phyloP scores from a whole-genome alignment of 805 yeast genomes.

The Kluyveromyces aestuarii region DNA sequence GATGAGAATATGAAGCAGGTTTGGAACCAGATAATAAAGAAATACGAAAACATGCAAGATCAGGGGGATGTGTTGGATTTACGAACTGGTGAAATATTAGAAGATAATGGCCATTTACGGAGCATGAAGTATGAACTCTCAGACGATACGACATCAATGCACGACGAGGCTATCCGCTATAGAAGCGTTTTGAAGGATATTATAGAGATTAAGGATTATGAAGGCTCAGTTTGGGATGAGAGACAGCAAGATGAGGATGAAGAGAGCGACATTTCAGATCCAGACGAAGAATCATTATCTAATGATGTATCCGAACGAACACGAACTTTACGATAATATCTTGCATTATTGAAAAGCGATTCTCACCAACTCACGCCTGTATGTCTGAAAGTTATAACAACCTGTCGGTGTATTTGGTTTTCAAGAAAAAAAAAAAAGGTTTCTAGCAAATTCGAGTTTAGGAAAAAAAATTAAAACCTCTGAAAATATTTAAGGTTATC shows the following conservation, averaged over 20 bases:
- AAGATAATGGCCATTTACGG: constrained; percentile 61
- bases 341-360: too few species aligned
- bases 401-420: not conserved
- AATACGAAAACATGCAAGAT: constrained; percentile 41
- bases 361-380: too few species aligned
- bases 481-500: not conserved
- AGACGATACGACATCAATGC: constrained; percentile 6
- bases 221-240: constrained; percentile 6
- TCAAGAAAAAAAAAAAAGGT: not conserved
- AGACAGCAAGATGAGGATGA: constrained; percentile 3
- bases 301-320: not conserved
- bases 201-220: constrained; percentile 9
- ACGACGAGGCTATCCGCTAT: constrained; percentile 10
- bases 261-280: constrained; percentile 5
- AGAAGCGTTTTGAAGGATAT: constrained; percentile 18
- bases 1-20: constrained; percentile 27
- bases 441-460: constrained; percentile 1
- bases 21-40: constrained; percentile 47
- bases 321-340: too few species aligned
- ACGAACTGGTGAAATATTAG: constrained; percentile 50
- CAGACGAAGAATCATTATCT: constrained; percentile 5
- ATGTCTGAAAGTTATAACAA: too few species aligned
- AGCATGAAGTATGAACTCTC: constrained; percentile 27
- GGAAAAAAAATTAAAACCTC: not conserved
- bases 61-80: constrained; percentile 63